A percentile compares a stretch with the other conserved stretches of the same genome.
phyloP scores from a whole-genome alignment of 1,284 basidiomycete genomes.

The Malassezia sp. region DNA sequence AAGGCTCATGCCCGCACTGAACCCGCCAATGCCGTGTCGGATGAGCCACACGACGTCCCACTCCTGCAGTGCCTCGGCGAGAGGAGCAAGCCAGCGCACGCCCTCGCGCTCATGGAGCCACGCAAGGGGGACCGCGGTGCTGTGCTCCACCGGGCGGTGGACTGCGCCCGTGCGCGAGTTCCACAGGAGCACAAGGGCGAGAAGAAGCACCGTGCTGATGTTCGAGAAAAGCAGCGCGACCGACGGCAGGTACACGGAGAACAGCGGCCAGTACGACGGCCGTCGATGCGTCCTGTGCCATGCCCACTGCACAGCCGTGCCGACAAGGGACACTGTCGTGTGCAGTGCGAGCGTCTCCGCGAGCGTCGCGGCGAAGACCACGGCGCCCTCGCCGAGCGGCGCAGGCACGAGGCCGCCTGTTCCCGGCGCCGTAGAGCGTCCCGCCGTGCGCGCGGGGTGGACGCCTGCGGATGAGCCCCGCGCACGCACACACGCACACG shows the following conservation, averaged over 20 bases:
- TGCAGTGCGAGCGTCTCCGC: slow-evolving; percentile 1
- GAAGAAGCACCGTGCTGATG: slow-evolving; percentile 11
- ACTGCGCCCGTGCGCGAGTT: slow-evolving; percentile 1
- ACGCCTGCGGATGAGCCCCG: slow-evolving; percentile 1
- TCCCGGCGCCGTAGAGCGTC: neutral
- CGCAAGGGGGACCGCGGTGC: too few relatives aligned
- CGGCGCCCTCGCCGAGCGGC: neutral
- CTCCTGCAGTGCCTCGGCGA: neutral
- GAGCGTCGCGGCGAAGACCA: neutral
- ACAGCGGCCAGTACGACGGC: neutral
- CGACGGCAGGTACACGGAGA: slow-evolving; percentile 5
- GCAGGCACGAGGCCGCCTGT: neutral
- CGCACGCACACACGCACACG: slow-evolving; percentile 7
- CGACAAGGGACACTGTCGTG: neutral
- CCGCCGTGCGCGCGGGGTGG: neutral
- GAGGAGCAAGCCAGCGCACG: neutral
- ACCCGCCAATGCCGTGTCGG: slow-evolving; percentile 17
- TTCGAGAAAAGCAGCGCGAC: slow-evolving; percentile 15
- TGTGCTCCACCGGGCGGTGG: slow-evolving; percentile 2
- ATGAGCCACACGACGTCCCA: slow-evolving; percentile 17
- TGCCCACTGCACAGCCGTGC: neutral
- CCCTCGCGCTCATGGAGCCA: too few relatives aligned
- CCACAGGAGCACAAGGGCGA: slow-evolving; percentile 17
- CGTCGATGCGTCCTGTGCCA: neutral
- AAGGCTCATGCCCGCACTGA: slow-evolving; percentile 17